These are phyloP conservation scores for Thuja plicata DNA, from an alignment of 83 land plant species.

Conservation along the genomic window DNA sequence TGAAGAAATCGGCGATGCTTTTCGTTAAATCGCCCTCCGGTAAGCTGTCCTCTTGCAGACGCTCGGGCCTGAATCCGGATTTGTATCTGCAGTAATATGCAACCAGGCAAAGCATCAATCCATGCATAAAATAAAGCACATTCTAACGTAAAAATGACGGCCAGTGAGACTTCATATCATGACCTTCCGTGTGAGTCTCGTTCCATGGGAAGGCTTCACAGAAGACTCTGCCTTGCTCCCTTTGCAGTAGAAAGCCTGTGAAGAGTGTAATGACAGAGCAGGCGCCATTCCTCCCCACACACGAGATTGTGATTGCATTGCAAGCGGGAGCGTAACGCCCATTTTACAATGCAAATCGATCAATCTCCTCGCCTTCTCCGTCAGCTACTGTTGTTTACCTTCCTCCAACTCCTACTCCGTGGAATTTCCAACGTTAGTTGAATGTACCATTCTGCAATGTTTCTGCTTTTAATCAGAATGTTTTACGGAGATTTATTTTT, in stretches of 20 bases:
- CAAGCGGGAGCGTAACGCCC: too few relatives aligned
- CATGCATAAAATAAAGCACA: background rate
- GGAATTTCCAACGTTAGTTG: too few relatives aligned
- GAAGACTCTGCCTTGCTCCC: too few relatives aligned
- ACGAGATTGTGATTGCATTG: too few relatives aligned
- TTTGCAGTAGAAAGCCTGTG: background rate
- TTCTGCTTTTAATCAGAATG: background rate
- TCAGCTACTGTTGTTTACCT: too few relatives aligned
- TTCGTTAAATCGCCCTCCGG: too few relatives aligned
- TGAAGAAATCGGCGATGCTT: background rate
- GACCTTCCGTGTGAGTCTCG: background rate
- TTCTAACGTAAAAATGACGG: background rate
- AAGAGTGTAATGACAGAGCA: background rate
- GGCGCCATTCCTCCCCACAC: background rate
- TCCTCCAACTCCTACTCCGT: too few relatives aligned
- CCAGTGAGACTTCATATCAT: background rate
- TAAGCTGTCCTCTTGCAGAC: background rate
- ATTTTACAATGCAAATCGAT: too few relatives aligned
- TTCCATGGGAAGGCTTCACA: background rate
- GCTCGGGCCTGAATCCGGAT: background rate
- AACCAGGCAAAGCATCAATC: background rate
- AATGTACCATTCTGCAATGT: constrained; percentile 29
- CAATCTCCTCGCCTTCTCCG: too few relatives aligned
- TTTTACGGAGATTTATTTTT: background rate
- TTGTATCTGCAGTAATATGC: background rate